These are phyloP conservation scores for Roridomyces roridus DNA, from an alignment of 768 basidiomycete species.

Conservation along the genomic window DNA sequence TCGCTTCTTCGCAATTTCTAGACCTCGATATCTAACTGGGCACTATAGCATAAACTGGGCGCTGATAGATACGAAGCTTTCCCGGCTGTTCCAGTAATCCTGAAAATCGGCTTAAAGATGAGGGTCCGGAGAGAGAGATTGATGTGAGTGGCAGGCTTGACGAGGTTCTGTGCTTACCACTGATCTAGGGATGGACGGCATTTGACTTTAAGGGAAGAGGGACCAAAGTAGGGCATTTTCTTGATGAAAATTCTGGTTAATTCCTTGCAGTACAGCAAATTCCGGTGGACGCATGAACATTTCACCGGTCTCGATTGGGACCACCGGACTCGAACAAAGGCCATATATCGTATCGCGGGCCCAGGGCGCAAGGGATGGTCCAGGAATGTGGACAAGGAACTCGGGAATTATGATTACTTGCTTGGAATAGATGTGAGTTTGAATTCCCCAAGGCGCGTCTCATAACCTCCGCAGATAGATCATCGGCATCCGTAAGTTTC, in stretches of 20 bases:
- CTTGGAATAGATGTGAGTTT: slow-evolving; percentile 72
- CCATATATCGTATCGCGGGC: slow-evolving; percentile 76
- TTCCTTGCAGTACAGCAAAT: slow-evolving; percentile 62
- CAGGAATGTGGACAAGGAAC: slow-evolving; percentile 75
- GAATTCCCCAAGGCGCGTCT: background rate
- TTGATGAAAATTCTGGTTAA: background rate
- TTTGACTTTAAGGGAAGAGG: slow-evolving; percentile 84
- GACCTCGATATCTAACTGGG: slow-evolving; percentile 1
- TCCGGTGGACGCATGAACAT: slow-evolving; percentile 80
- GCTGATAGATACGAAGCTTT: slow-evolving; percentile 79
- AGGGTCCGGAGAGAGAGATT: slow-evolving; percentile 67
- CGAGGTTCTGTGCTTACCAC: background rate
- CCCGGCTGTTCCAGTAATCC: slow-evolving; percentile 72
- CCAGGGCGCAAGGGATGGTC: slow-evolving; percentile 83
- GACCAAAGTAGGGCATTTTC: slow-evolving; percentile 74
- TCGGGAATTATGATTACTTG: slow-evolving; percentile 89
- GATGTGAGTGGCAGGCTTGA: slow-evolving; percentile 50
- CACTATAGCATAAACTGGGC: slow-evolving; percentile 77
- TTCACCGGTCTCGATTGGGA: slow-evolving; percentile 93
- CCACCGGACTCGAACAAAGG: slow-evolving; percentile 62
- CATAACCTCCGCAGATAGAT: slow-evolving; percentile 63
- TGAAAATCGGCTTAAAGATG: slow-evolving; percentile 65
- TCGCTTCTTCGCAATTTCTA: slow-evolving; percentile 9
- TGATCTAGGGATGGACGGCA: slow-evolving; percentile 77
- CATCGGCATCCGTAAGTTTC: slow-evolving; percentile 66